A percentile compares a stretch with the other conserved stretches of the same genome.
phyloP scores from a whole-genome alignment of 495 filamentous ascomycete species.

The Ramalina peruviana region DNA sequence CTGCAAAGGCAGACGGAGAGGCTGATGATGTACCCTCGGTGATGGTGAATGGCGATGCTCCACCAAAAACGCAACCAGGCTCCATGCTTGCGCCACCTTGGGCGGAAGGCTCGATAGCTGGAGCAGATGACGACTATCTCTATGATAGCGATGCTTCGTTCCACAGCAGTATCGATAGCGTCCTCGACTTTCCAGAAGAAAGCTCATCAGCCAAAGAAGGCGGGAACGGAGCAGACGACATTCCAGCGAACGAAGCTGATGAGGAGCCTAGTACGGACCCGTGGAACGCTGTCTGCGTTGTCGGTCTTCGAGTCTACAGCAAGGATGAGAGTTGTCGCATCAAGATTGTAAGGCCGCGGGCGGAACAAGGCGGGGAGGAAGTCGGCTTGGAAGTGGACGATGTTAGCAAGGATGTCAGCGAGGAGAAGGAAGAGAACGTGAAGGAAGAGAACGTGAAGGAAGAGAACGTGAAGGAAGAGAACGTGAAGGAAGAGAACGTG shows the following conservation, averaged over 20 bases:
- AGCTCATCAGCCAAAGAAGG: constrained; percentile 16
- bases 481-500: not conserved
- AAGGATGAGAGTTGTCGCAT: constrained; percentile 40
- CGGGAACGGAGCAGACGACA: not conserved
- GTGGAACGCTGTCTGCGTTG: constrained; percentile 77
- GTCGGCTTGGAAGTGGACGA: constrained; percentile 44
- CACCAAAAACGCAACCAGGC: not conserved
- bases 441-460: constrained; percentile 1
- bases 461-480: not conserved
- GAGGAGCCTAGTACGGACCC: constrained; percentile 42
- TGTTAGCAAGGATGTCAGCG: constrained; percentile 14
- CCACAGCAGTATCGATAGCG: constrained; percentile 14
- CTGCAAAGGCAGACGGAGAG: not conserved
- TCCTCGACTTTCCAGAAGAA: constrained; percentile 22
- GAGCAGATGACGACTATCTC: constrained; percentile 9
- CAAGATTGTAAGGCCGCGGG: constrained; percentile 37
- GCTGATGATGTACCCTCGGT: constrained; percentile 7
- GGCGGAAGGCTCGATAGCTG: not conserved
- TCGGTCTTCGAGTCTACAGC: constrained; percentile 63
- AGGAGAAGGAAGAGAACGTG: constrained; percentile 4
- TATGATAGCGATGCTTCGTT: constrained; percentile 20
- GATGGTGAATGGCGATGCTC: constrained; percentile 2
- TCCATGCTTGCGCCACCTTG: constrained; percentile 5
- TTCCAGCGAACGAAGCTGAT: not conserved
- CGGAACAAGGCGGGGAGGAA: constrained; percentile 21